phyloP scores from a whole-genome alignment of 768 basidiomycete species.

The Termitomyces sp. region DNA sequence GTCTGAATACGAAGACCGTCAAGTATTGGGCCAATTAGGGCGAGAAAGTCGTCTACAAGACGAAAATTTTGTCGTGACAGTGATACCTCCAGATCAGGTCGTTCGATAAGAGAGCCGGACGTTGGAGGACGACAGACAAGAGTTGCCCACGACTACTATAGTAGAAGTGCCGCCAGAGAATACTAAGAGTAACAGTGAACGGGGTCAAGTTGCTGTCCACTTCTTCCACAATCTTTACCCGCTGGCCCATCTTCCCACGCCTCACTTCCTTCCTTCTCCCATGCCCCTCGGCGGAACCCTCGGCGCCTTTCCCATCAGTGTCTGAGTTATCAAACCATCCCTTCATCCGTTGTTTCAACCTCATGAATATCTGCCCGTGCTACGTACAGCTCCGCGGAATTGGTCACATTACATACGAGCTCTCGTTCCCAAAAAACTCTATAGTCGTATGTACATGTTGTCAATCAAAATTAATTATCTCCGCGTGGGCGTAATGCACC shows the following conservation, averaged over 20 bases:
- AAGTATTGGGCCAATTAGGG: slow-evolving; percentile 25
- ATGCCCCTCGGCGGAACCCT: slow-evolving; percentile 22
- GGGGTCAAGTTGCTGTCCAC: slow-evolving; percentile 30
- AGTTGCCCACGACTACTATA: slow-evolving; percentile 49
- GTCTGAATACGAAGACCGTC: slow-evolving; percentile 22
- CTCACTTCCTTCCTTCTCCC: slow-evolving; percentile 18
- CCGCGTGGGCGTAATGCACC: slow-evolving; percentile 1
- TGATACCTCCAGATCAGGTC: slow-evolving; percentile 16
- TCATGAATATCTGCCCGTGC: neutral
- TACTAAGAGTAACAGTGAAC: slow-evolving; percentile 46
- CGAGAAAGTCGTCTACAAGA: slow-evolving; percentile 21
- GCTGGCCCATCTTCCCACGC: slow-evolving; percentile 34
- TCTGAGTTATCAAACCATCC: neutral
- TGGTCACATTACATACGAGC: no score
- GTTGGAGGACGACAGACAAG: slow-evolving; percentile 27
- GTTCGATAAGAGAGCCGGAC: slow-evolving; percentile 17
- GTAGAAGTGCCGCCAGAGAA: slow-evolving; percentile 48
- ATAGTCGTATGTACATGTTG: neutral
- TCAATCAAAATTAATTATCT: slow-evolving; percentile 2
- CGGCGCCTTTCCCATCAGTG: slow-evolving; percentile 17
- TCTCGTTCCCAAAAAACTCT: neutral
- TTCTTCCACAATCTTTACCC: slow-evolving; percentile 20
- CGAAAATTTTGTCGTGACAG: slow-evolving; percentile 17
- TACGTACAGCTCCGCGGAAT: neutral
- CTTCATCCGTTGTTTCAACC: neutral